Percentiles rank a stretch among this genome's conserved stretches.
These are phyloP conservation scores for Sutorius eximius DNA, from an alignment of 1,284 basidiomycete genomes.

Conservation along the genomic window DNA sequence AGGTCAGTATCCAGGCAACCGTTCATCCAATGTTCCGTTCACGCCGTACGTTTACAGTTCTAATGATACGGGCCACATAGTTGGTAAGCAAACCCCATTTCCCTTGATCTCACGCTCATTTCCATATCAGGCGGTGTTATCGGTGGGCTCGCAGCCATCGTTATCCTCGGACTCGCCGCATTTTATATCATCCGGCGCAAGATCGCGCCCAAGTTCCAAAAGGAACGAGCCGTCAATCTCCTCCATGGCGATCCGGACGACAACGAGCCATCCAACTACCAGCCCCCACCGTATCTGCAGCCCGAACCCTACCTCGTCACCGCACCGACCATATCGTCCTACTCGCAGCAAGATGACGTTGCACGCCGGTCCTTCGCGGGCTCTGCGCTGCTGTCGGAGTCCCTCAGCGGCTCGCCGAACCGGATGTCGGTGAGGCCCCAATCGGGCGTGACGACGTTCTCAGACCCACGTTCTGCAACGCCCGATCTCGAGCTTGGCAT, in stretches of 20 bases:
- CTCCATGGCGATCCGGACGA: constrained; percentile 61
- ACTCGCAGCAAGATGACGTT: constrained; percentile 25
- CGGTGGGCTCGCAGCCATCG: constrained; percentile 55
- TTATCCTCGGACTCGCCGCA: constrained; percentile 43
- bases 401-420: constrained; percentile 9
- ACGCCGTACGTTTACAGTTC: constrained; percentile 13
- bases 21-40: background rate
- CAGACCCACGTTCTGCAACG: constrained; percentile 26
- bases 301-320: constrained; percentile 74
- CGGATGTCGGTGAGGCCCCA: constrained; percentile 17
- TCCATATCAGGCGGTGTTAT: constrained; percentile 53
- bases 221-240: constrained; percentile 62
- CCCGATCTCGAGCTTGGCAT: constrained; percentile 28
- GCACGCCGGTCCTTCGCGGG: constrained; percentile 22
- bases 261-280: constrained; percentile 36
- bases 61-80: constrained; percentile 63
- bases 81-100: constrained; percentile 39
- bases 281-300: constrained; percentile 63
- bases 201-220: constrained; percentile 38
- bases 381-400: constrained; percentile 24
- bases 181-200: constrained; percentile 57
- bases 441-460: constrained; percentile 23
- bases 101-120: constrained; percentile 7
- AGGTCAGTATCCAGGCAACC: constrained; percentile 26
- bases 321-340: constrained; percentile 50